These are phyloP conservation scores for Crithidia mellificae DNA, from an alignment of 208 protist genomes.

Conservation along the genomic window DNA sequence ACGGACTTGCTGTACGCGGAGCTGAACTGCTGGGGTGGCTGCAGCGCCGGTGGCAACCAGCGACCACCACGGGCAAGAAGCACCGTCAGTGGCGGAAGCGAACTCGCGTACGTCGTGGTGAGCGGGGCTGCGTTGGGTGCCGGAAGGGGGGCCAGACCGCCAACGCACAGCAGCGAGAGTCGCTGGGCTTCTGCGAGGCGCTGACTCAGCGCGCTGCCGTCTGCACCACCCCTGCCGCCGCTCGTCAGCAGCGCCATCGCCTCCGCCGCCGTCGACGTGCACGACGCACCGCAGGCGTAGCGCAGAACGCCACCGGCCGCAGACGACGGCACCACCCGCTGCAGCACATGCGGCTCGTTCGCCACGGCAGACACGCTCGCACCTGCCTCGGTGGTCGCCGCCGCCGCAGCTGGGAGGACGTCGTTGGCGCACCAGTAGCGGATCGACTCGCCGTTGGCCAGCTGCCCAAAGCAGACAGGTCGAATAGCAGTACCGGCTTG, in stretches of 20 bases:
- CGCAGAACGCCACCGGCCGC: slow-evolving; percentile 21
- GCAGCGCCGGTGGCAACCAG: slow-evolving; percentile 66
- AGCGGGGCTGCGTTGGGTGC: not conserved
- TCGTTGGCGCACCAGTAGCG: slow-evolving; percentile 53
- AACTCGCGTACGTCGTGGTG: slow-evolving; percentile 3
- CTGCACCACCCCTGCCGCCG: not conserved
- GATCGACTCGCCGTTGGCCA: slow-evolving; percentile 59
- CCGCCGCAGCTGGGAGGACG: slow-evolving; percentile 41
- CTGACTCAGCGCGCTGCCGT: slow-evolving; percentile 11
- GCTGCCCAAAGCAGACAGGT: slow-evolving; percentile 63
- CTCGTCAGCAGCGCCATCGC: slow-evolving; percentile 12
- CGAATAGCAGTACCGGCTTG: slow-evolving; percentile 22
- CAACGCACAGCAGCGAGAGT: slow-evolving; percentile 21
- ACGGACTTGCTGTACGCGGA: slow-evolving; percentile 12
- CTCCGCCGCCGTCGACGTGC: slow-evolving; percentile 17
- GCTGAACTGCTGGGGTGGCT: slow-evolving; percentile 70
- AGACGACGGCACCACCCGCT: slow-evolving; percentile 15
- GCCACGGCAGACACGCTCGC: slow-evolving; percentile 8
- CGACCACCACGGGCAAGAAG: slow-evolving; percentile 35
- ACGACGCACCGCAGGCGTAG: slow-evolving; percentile 19
- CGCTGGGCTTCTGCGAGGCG: slow-evolving; percentile 11
- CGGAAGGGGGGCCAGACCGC: slow-evolving; percentile 21
- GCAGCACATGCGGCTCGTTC: slow-evolving; percentile 28
- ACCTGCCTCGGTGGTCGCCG: slow-evolving; percentile 28
- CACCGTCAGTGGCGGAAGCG: slow-evolving; percentile 20